phyloP scores from a whole-genome alignment of 257 asterid species.

The Phtheirospermum japonicum region DNA sequence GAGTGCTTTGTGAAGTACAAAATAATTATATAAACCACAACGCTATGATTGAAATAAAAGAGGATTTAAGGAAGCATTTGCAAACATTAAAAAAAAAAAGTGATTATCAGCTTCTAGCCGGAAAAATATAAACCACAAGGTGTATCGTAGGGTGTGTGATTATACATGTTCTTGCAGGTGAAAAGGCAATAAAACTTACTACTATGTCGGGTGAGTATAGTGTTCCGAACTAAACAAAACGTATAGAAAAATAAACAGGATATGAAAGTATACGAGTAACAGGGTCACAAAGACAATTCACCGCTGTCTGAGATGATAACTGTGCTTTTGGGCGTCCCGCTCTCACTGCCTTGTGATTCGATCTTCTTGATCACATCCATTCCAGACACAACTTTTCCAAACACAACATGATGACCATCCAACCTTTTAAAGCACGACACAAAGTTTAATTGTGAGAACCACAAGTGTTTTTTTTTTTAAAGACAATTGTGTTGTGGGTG shows the following conservation, averaged over 20 bases:
- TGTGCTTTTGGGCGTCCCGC: conserved; percentile 57
- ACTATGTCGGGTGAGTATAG: no score
- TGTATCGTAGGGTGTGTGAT: no score
- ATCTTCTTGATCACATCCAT: conserved; percentile 77
- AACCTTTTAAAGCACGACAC: conserved; percentile 46
- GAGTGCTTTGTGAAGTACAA: no score
- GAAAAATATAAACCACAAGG: no score
- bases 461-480: background rate
- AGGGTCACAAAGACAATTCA: conserved; percentile 45
- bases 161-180: no score
- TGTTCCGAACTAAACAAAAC: no score
- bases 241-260: background rate
- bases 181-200: no score
- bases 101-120: no score
- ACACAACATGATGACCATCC: conserved; percentile 92
- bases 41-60: no score
- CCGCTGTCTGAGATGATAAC: conserved; percentile 69
- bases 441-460: conserved; percentile 7
- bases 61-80: no score
- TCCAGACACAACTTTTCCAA: conserved; percentile 84
- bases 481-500: background rate
- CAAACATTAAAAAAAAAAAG: no score
- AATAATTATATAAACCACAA: no score
- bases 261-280: background rate
- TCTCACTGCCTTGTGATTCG: conserved; percentile 63